phyloP scores from a whole-genome alignment of 495 filamentous ascomycete genomes.

The Penicillium verhagenii region DNA sequence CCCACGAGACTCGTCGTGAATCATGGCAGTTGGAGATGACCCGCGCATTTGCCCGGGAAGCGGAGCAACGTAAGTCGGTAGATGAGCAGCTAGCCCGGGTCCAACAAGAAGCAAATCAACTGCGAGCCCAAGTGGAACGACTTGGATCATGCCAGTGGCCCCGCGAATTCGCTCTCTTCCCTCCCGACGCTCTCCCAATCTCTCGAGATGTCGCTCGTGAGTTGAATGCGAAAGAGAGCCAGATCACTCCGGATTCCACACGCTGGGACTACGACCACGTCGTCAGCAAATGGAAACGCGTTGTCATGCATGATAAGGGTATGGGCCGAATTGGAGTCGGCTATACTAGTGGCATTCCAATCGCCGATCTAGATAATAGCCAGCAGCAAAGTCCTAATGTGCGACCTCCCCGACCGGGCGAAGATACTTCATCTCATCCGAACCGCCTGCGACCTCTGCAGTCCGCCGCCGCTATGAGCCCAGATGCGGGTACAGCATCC shows the following conservation, averaged over 20 bases:
- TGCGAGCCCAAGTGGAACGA: conserved; percentile 67
- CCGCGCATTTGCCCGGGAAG: conserved; percentile 65
- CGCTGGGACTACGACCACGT: conserved; percentile 58
- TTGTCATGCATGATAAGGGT: conserved; percentile 50
- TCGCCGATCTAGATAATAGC: conserved; percentile 15
- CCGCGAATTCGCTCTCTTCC: conserved; percentile 65
- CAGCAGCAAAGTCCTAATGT: conserved; percentile 19
- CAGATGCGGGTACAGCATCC: conserved; percentile 27
- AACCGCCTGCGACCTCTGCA: conserved; percentile 29
- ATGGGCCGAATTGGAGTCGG: conserved; percentile 45
- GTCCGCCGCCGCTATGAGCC: conserved; percentile 30
- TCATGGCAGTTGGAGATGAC: conserved; percentile 78
- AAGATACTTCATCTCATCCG: conserved; percentile 28
- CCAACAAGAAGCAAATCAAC: conserved; percentile 69
- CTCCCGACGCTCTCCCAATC: conserved; percentile 62
- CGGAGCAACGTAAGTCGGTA: conserved; percentile 61
- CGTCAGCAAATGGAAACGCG: conserved; percentile 56
- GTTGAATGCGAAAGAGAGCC: conserved; percentile 36
- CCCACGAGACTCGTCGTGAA: conserved; percentile 55
- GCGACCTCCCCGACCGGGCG: conserved; percentile 26
- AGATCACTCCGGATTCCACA: conserved; percentile 33
- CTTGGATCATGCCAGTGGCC: conserved; percentile 68
- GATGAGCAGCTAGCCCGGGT: conserved; percentile 60
- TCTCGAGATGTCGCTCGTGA: conserved; percentile 46
- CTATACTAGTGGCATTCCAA: conserved; percentile 12